Evolutionary conservation across 179 eudicot species (phyloP).

Genomic region (Gypsophila paniculata): DNA sequence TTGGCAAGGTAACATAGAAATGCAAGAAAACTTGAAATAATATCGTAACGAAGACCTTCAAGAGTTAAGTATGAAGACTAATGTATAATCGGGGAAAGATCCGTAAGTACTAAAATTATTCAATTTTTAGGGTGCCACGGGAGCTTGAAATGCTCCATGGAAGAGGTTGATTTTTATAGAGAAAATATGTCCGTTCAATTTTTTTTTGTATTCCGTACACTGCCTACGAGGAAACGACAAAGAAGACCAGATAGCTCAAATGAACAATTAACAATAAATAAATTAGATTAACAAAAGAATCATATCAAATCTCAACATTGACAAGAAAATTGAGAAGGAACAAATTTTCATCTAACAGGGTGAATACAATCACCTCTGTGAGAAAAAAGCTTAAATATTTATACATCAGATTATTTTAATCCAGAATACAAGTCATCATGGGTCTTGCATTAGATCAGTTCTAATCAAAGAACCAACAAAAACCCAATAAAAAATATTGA

Average conservation of each 20-base stretch:
- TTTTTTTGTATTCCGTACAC: conserved; percentile 10
- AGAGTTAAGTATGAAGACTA: too few species aligned
- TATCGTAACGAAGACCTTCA: too few species aligned
- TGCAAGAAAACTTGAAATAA: too few species aligned
- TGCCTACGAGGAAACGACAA: background rate
- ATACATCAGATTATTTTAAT: conserved; percentile 25
- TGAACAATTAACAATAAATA: background rate
- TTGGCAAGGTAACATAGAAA: too few species aligned
- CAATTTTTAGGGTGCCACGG: too few species aligned
- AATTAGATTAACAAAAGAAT: background rate
- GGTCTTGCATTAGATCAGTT: conserved; percentile 30
- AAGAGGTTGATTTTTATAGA: too few species aligned
- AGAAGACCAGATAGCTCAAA: background rate
- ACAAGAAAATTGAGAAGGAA: conserved; percentile 16
- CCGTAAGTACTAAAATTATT: too few species aligned
- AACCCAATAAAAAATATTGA: conserved; percentile 17
- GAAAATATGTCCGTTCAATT: conserved; percentile 11
- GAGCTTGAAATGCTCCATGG: too few species aligned
- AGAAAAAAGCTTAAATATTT: conserved; percentile 35
- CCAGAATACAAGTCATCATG: conserved; percentile 24
- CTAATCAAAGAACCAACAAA: conserved; percentile 1
- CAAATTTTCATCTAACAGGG: conserved; percentile 33
- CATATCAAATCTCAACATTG: conserved; percentile 1
- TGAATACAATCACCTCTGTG: conserved; percentile 25
- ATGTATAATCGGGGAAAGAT: too few species aligned